Base-by-base conservation (phyloP, 345 rosid genomes). In the Eucalyptus sp. region DNA sequence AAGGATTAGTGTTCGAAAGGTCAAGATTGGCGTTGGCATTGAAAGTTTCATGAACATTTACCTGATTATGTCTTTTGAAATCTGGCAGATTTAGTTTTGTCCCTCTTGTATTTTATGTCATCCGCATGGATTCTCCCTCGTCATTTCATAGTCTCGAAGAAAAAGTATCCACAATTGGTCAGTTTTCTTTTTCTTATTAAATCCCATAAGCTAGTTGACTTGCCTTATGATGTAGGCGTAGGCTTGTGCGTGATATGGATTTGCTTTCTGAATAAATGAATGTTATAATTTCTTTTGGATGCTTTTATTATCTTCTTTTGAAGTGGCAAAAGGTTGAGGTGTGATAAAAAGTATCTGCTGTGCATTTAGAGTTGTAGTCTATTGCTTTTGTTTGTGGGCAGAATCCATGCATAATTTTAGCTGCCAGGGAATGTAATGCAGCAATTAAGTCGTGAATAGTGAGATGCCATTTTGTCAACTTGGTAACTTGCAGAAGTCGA, bases 101-200 rank as follows among this genome's bases (percentile, higher is more conserved):
- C 86, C 98, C 96, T 4, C 92, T 96, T 64, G 88, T 91, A 37
- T 92, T 95, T 92, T 94, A 91, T 84, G 50, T 94, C 83, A 91
- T 93, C 89, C 89, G 93, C 90, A 90, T 93, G 48, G 94, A 93
- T 86, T 90, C 91, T 51, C 92, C 88, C 83, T 95, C 88, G 90
- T 91, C 87, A 89, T 92, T 92, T 90, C 87, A 86, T 56, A 68
- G 89, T 8, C 89, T 96, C 88, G 89, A 91, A 89, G 97, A 95
- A 95, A 54, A 93, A 91, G 91, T 94, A 90, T 93, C 94, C 80
- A 95, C 96, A 66, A 93, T 96, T 87, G 99, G 99, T 96, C 90
- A 92, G 98, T 94, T 71, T 37, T 68, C 12, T 6, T 71, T 33
- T 41, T 33, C 44, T 17, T 71, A 62, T 49, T 68, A 52, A 41